Conservation (phyloP, 768 basidiomycete species). For the Coprinellus micaceus region DNA sequence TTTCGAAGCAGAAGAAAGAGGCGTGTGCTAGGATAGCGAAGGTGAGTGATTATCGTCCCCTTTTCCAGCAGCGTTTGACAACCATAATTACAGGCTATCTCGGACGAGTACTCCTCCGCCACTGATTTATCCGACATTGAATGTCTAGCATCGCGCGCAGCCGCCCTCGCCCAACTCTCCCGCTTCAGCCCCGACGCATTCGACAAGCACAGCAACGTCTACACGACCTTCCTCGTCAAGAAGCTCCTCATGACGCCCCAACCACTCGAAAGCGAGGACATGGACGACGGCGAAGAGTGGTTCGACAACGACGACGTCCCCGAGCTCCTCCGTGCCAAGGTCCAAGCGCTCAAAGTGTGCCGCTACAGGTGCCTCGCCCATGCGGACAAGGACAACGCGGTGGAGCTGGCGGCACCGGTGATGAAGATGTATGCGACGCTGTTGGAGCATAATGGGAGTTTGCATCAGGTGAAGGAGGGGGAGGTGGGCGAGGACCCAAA, state of each 20-base stretch:
- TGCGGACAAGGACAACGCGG: slow-evolving; percentile 50
- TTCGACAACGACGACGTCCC: slow-evolving; percentile 61
- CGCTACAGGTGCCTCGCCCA: slow-evolving; percentile 77
- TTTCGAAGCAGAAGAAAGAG: slow-evolving; percentile 48
- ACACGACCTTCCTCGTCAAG: slow-evolving; percentile 71
- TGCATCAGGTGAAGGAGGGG: slow-evolving; percentile 38
- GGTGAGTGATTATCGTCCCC: too few species aligned
- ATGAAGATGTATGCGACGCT: slow-evolving; percentile 71
- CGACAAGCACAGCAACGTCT: slow-evolving; percentile 70
- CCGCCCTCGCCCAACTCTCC: slow-evolving; percentile 73
- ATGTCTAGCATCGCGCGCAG: slow-evolving; percentile 58
- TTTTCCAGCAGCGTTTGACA: too few species aligned
- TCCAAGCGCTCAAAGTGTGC: slow-evolving; percentile 76
- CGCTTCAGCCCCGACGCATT: slow-evolving; percentile 67
- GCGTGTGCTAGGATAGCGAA: slow-evolving; percentile 57
- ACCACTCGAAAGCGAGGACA: slow-evolving; percentile 41
- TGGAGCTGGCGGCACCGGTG: slow-evolving; percentile 70
- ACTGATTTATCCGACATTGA: slow-evolving; percentile 45
- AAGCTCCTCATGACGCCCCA: slow-evolving; percentile 58
- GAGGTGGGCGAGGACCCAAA: slow-evolving; percentile 38
- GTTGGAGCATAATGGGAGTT: slow-evolving; percentile 65
- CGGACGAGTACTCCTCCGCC: slow-evolving; percentile 43
- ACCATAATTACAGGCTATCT: slow-evolving; percentile 63
- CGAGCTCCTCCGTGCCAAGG: slow-evolving; percentile 59
- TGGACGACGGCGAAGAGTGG: slow-evolving; percentile 72